Base-by-base conservation (phyloP, 1,284 basidiomycete genomes). In the Cutaneotrichosporon dermatis region DNA sequence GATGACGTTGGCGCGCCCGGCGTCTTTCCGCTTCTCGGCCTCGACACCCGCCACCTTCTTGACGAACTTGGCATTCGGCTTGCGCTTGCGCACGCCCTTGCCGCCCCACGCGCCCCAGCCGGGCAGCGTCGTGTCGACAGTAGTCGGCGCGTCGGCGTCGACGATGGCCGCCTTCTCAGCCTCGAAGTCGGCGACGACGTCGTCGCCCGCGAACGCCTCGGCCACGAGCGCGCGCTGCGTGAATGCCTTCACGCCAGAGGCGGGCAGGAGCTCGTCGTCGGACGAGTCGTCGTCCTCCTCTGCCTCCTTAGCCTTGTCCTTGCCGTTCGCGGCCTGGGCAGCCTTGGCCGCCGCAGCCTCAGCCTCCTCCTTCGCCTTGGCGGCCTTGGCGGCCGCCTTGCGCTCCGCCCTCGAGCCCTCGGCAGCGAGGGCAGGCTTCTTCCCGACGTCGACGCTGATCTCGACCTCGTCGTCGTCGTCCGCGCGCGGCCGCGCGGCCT, bases 31-130 rank as follows among this genome's bases (percentile, higher is more conserved):
- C 54, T 86, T 79, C 5, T 81, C 80, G 0, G 89, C 87, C 62
- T 88, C 86, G 57, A 97, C 80, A 6, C 95, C 94, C 0, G 89
- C 83, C 15, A 89, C 78, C 70, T 88, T 88, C 75, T 92, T 92
- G 74, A 93, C 83, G 62, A 87, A 82, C 66, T 82, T 85, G 51
- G 78, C 73, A 43, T 75, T 62, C 42, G 69, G 70, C 61, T 76
- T 77, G 33, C 66, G 63, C 54, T 76, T 78, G 63, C 78, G 79
- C 16, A 78, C 75, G 39, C 93, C 93, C 53, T 83, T 80, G 43
- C 95, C 96, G 12, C 88, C 89, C 95, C 95, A 98, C 33, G 88
- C 82, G 42, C 95, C 95, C 95, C 96, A 98, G 37, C 95, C 95
- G 46, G 92, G 86, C n/a, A 98, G 83, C 1, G 91, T 90, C 0